phyloP scores from a whole-genome alignment of 164 flowering plant genomes.

The Vitis labrusca region DNA sequence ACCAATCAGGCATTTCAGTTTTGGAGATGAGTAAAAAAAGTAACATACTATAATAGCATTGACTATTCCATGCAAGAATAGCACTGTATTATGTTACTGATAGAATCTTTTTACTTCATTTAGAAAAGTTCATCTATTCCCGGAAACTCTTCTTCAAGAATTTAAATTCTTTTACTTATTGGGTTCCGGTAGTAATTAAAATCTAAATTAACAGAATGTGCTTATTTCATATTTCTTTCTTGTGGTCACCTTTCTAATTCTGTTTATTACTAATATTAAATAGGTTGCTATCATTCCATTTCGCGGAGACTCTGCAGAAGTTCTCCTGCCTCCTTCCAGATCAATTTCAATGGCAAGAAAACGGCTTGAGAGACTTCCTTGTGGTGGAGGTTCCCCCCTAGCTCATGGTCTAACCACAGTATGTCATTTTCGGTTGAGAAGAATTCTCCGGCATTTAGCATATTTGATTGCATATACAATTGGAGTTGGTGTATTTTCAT shows the following conservation, averaged over 20 bases:
- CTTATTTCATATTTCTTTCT: background rate
- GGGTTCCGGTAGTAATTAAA: background rate
- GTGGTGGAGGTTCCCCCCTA: conserved; percentile 98
- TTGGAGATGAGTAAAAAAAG: too few species aligned
- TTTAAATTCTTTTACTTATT: background rate
- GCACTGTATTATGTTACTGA: background rate
- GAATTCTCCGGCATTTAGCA: too few species aligned
- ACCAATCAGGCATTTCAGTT: too few species aligned
- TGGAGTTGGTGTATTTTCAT: too few species aligned
- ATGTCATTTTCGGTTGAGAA: conserved; percentile 7
- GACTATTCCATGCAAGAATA: too few species aligned
- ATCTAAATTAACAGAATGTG: background rate
- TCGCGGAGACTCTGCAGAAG: conserved; percentile 95
- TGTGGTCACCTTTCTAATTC: background rate
- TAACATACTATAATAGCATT: too few species aligned
- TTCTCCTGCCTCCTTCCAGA: conserved; percentile 94
- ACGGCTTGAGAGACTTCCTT: conserved; percentile 94
- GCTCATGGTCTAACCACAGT: conserved; percentile 98
- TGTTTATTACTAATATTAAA: conserved; percentile 6
- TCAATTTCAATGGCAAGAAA: conserved; percentile 99
- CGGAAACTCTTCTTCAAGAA: background rate
- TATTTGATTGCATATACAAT: too few species aligned
- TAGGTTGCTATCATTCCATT: conserved; percentile 93
- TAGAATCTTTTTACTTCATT: background rate
- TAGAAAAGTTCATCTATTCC: background rate